A percentile compares a stretch with the other conserved stretches of the same genome.
Conservation (phyloP, 495 filamentous ascomycete genomes). For the Penicillium roqueforti region DNA sequence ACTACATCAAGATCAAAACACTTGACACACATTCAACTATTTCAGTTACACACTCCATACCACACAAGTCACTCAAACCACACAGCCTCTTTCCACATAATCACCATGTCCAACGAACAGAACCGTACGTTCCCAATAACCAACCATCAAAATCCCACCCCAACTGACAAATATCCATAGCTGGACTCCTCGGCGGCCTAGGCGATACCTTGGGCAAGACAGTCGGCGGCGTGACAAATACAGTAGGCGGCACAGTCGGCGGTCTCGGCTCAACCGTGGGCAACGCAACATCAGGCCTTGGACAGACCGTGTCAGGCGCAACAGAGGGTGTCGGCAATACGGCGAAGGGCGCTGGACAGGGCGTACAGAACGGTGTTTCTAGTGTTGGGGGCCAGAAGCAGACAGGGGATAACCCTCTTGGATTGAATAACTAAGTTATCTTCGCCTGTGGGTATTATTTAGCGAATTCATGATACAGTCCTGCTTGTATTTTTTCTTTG, state of each 20-base stretch:
- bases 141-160: background rate
- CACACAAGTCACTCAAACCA: background rate
- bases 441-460: background rate
- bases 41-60: background rate
- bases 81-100: background rate
- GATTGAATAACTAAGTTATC: slow-evolving; percentile 9
- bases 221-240: slow-evolving; percentile 35
- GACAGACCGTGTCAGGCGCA: slow-evolving; percentile 31
- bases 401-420: slow-evolving; percentile 25
- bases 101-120: slow-evolving; percentile 4
- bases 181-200: slow-evolving; percentile 31
- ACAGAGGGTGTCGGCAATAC: slow-evolving; percentile 35
- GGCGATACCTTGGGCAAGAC: slow-evolving; percentile 37
- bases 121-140: background rate
- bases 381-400: slow-evolving; percentile 23
- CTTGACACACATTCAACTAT: background rate
- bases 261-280: slow-evolving; percentile 37
- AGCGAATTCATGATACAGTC: slow-evolving; percentile 10
- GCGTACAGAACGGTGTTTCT: slow-evolving; percentile 6
- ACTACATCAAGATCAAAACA: background rate
- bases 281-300: slow-evolving; percentile 29
- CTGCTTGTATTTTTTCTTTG: background rate
- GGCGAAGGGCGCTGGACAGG: slow-evolving; percentile 24
- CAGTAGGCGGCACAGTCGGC: slow-evolving; percentile 28
- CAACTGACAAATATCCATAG: slow-evolving; percentile 1